Conservation (phyloP, 1,284 basidiomycete genomes). For the Malassezia vespertilionis region DNA sequence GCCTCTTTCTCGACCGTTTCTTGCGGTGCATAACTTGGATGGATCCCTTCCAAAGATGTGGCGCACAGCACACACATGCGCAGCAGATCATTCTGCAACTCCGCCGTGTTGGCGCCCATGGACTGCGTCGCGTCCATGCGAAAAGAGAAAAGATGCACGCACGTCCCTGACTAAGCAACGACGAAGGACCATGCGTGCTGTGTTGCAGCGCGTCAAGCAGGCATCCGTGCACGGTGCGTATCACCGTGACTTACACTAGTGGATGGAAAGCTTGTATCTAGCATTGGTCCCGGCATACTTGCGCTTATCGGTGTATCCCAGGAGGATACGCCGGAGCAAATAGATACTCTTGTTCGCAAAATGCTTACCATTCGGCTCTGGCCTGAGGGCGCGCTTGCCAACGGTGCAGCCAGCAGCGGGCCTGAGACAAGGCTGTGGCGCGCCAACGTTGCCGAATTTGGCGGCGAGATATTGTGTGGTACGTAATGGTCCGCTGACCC, state of each 20-base stretch:
- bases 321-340: constrained; percentile 35
- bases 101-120: neutral
- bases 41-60: constrained; percentile 29
- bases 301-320: constrained; percentile 35
- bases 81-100: constrained; percentile 32
- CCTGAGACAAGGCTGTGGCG: constrained; percentile 36
- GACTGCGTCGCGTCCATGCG: too few relatives aligned
- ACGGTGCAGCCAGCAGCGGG: neutral
- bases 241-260: constrained; percentile 19
- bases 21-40: constrained; percentile 13
- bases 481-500: neutral
- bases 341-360: constrained; percentile 26
- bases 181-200: constrained; percentile 26
- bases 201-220: constrained; percentile 42
- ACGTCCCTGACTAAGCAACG: constrained; percentile 6
- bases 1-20: constrained; percentile 10
- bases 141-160: constrained; percentile 1
- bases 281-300: constrained; percentile 40
- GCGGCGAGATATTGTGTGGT: constrained; percentile 39
- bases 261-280: constrained; percentile 33
- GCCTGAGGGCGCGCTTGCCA: constrained; percentile 23
- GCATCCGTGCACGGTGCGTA: constrained; percentile 38
- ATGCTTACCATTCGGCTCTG: constrained; percentile 36
- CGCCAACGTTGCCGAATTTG: constrained; percentile 31
- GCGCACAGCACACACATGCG: constrained; percentile 37